A percentile compares a stretch with the other conserved stretches of the same genome.
These are phyloP conservation scores for Calonectria fujianensis DNA, from an alignment of 2,329 filamentous ascomycete genomes.

Conservation along the genomic window DNA sequence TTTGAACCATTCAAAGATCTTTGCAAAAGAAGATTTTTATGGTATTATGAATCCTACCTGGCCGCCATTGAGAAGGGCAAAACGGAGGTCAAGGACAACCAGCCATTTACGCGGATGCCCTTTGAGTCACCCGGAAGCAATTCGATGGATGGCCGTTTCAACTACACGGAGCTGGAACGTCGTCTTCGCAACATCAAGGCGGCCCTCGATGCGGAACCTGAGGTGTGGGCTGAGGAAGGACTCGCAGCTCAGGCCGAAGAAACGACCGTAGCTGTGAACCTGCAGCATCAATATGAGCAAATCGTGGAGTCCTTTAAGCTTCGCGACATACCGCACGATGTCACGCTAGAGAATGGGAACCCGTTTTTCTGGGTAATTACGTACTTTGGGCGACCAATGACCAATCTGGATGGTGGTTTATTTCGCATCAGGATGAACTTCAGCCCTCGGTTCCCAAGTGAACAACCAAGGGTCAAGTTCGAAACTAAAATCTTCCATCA, in stretches of 20 bases:
- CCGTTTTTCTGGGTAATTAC: conserved; percentile 93
- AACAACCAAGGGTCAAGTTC: conserved; percentile 89
- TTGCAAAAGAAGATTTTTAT: conserved; percentile 92
- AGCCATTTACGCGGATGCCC: conserved; percentile 85
- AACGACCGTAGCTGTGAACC: conserved; percentile 84
- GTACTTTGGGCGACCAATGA: conserved; percentile 94
- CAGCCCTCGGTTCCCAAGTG: conserved; percentile 89
- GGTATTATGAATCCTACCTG: conserved; percentile 95
- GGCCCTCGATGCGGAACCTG: conserved; percentile 82
- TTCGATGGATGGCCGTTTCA: conserved; percentile 89
- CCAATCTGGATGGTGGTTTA: conserved; percentile 92
- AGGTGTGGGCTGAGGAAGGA: conserved; percentile 83
- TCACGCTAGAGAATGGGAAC: conserved; percentile 86
- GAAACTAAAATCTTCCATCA: conserved; percentile 92
- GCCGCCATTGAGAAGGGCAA: conserved; percentile 80
- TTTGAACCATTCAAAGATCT: conserved; percentile 94
- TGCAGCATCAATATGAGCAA: conserved; percentile 90
- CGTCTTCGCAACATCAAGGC: conserved; percentile 82
- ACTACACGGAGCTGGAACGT: conserved; percentile 83
- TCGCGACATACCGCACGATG: conserved; percentile 82
- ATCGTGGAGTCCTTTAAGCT: conserved; percentile 84
- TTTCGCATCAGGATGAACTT: conserved; percentile 88
- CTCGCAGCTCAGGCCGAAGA: conserved; percentile 77
- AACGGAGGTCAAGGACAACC: conserved; percentile 77
- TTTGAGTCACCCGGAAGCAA: conserved; percentile 85